Evolutionary conservation across 148 eudicot species (phyloP).

Genomic region (Rhododendron kiyosumense): DNA sequence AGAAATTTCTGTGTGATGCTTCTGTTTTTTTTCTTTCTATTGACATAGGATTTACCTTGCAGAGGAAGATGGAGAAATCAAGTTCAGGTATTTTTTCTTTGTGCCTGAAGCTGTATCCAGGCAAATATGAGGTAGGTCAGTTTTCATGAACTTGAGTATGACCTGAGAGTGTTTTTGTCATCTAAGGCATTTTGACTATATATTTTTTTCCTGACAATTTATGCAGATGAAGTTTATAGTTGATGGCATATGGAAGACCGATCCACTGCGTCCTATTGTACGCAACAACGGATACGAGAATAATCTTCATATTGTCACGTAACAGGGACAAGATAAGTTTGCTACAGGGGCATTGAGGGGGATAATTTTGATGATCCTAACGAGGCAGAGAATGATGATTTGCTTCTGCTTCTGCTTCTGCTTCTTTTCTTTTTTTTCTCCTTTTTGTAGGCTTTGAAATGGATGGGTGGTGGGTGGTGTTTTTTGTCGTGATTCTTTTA

Average conservation of each 20-base stretch:
- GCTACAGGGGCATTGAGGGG: background rate
- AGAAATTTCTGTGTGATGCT: background rate
- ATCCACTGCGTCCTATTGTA: slow-evolving; percentile 78
- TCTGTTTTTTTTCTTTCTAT: background rate
- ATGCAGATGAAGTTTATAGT: slow-evolving; percentile 91
- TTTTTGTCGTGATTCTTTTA: background rate
- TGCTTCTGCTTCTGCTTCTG: too few relatives aligned
- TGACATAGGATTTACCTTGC: slow-evolving; percentile 17
- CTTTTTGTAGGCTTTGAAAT: background rate
- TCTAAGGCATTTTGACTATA: background rate
- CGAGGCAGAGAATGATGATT: background rate
- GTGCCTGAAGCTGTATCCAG: slow-evolving; percentile 71
- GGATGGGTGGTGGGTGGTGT: background rate
- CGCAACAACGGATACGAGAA: slow-evolving; percentile 56
- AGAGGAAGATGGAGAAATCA: slow-evolving; percentile 89
- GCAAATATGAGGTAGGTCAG: slow-evolving; percentile 68
- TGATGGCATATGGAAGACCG: slow-evolving; percentile 76
- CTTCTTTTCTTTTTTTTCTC: background rate
- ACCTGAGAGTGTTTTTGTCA: background rate
- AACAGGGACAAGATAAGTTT: background rate
- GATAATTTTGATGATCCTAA: background rate
- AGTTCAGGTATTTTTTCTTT: slow-evolving; percentile 64
- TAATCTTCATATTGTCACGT: slow-evolving; percentile 54
- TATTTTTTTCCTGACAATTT: background rate
- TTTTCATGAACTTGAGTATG: background rate